Percentiles rank a stretch among this genome's conserved stretches.
These are phyloP conservation scores for Mycena maculata DNA, from an alignment of 768 basidiomycete species.

Conservation along the genomic window DNA sequence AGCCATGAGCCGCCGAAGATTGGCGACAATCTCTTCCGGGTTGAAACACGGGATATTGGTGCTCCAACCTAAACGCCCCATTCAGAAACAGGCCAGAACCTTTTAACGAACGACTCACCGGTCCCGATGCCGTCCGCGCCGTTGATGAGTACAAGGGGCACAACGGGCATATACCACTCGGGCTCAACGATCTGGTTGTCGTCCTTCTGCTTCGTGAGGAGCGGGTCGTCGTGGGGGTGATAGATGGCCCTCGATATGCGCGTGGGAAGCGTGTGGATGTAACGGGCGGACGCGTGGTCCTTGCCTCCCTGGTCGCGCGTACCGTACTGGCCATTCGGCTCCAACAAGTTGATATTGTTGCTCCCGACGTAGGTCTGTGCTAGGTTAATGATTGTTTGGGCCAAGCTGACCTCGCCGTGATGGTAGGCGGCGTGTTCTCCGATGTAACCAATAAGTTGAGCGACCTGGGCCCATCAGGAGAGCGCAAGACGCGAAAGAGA, in stretches of 20 bases:
- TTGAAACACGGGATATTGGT: slow-evolving; percentile 94
- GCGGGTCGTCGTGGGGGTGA: slow-evolving; percentile 84
- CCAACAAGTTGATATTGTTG: slow-evolving; percentile 92
- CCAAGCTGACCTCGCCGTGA: slow-evolving; percentile 92
- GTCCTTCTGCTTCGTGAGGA: slow-evolving; percentile 88
- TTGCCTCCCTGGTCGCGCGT: slow-evolving; percentile 94
- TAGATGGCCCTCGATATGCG: slow-evolving; percentile 81
- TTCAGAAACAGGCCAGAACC: slow-evolving; percentile 10
- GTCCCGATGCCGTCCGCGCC: slow-evolving; percentile 99
- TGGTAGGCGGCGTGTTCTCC: slow-evolving; percentile 96
- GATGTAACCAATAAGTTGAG: slow-evolving; percentile 95
- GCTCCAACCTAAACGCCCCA: slow-evolving; percentile 81
- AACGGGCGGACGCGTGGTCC: slow-evolving; percentile 96
- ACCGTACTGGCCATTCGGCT: slow-evolving; percentile 95
- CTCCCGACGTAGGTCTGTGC: slow-evolving; percentile 96
- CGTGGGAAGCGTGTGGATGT: slow-evolving; percentile 89
- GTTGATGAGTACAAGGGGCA: slow-evolving; percentile 92
- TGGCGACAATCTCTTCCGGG: slow-evolving; percentile 88
- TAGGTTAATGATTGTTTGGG: slow-evolving; percentile 90
- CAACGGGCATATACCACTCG: slow-evolving; percentile 90
- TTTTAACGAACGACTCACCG: slow-evolving; percentile 56
- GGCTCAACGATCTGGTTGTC: slow-evolving; percentile 91
- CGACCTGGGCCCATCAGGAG: slow-evolving; percentile 65
- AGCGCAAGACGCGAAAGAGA: background rate
- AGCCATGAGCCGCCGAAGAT: slow-evolving; percentile 87